Percentiles rank a stretch among this genome's conserved stretches.
Conservation (phyloP, 768 basidiomycete species). For the Mycena rebaudengoi region DNA sequence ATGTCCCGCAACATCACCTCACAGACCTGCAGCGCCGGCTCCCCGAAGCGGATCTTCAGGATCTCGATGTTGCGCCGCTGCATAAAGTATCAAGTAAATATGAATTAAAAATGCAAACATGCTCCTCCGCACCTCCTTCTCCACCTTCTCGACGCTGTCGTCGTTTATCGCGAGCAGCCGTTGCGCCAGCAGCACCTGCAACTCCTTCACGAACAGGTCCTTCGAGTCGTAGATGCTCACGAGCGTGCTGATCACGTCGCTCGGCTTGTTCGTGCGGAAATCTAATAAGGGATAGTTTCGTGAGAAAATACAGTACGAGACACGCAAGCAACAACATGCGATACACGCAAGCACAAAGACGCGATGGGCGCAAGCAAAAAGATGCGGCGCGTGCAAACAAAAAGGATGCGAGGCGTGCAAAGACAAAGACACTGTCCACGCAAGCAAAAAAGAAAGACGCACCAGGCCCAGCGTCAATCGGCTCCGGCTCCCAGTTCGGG, state of each 20-base stretch:
- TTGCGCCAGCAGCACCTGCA: constrained; percentile 91
- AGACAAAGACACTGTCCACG: too few species aligned
- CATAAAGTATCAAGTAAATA: constrained; percentile 4
- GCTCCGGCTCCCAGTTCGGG: constrained; percentile 95
- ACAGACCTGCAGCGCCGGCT: constrained; percentile 90
- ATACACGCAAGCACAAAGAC: too few species aligned
- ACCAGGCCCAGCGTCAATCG: constrained; percentile 96
- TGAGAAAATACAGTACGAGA: background rate
- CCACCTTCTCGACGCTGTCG: constrained; percentile 82
- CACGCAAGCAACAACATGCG: background rate
- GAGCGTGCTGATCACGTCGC: constrained; percentile 94
- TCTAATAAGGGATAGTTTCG: constrained; percentile 57
- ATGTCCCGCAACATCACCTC: constrained; percentile 99
- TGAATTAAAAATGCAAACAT: background rate
- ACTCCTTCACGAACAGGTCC: constrained; percentile 94
- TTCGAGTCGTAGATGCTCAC: constrained; percentile 98
- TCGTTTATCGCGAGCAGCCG: constrained; percentile 82
- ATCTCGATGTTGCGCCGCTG: constrained; percentile 94
- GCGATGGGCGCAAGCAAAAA: too few species aligned
- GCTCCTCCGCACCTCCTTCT: constrained; percentile 59
- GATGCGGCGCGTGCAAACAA: too few species aligned
- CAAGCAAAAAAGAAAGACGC: constrained; percentile 27
- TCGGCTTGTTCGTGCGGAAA: constrained; percentile 89
- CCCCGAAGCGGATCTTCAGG: constrained; percentile 95
- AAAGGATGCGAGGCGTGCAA: too few species aligned